Evolutionary conservation across 2,329 filamentous ascomycete genomes (phyloP), one percentile per base, ranked within the genome.

Genomic region (Plectosphaerella plurivora): DNA sequence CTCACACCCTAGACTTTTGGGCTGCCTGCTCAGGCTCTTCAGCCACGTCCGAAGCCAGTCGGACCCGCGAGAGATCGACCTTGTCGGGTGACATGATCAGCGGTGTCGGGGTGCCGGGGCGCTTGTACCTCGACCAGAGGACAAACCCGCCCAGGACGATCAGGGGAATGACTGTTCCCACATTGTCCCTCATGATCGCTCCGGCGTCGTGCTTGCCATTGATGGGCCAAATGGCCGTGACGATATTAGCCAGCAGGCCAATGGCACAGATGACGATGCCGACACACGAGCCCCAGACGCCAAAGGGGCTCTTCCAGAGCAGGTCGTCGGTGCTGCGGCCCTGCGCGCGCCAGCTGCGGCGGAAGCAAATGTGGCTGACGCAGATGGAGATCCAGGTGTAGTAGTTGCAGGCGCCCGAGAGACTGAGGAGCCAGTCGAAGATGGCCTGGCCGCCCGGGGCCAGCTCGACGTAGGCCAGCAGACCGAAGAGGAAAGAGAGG

Each of bases 371-470:
- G 56, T 77, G 76, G 35, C 72, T 70, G 28, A 73, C 54, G 57
- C 69, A 73, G 54, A 77, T 72, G 51, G 66, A 73, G 20, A 68
- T 68, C 77, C 77, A 80, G 45, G 74, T 76, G 55, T 79, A 72
- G 52, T 76, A 66, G 46, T 71, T 72, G 25, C 73, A 69, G 15
- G 75, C 68, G 2, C 74, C 73, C 41, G 71, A 71, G 8, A 79
- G 62, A 47, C 75, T 74, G 46, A 74, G 65, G 49, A 78, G 66
- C 74, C 74, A 77, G 39, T 67, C 60, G 59, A 77, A 77, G 42
- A 77, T 68, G 9, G 60, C 60, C 12, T 63, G 63, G 4, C 72
- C 69, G 24, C 65, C 59, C 6, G 59, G 64, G 1, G 68, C 67
- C 28, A 67, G 63, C 47, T 68, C 72, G 63, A 77, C 64, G 57